phyloP scores from a whole-genome alignment of 1,284 basidiomycete genomes.

The Trichosporon sp. region DNA sequence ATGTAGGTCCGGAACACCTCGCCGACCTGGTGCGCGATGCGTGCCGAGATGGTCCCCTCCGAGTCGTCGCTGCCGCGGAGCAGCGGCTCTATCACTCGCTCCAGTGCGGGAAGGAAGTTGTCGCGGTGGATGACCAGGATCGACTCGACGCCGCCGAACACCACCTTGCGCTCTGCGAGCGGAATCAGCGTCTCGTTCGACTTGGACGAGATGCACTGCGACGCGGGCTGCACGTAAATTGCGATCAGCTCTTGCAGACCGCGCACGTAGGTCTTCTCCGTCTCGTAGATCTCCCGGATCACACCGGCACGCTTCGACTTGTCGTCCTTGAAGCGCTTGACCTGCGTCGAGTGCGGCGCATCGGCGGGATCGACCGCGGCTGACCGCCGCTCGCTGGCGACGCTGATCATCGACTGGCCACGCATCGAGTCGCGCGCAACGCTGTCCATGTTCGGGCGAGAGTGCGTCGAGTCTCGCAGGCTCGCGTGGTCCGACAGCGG shows the following conservation, averaged over 20 bases:
- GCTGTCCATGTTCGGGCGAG: background rate
- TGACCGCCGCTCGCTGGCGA: slow-evolving; percentile 20
- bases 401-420: slow-evolving; percentile 22
- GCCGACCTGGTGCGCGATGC: slow-evolving; percentile 74
- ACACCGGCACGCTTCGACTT: slow-evolving; percentile 70
- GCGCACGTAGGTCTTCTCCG: slow-evolving; percentile 91
- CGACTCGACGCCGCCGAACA: slow-evolving; percentile 86
- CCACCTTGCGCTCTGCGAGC: slow-evolving; percentile 73
- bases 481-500: background rate
- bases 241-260: slow-evolving; percentile 86
- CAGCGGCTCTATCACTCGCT: slow-evolving; percentile 64
- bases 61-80: slow-evolving; percentile 59
- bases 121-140: slow-evolving; percentile 87
- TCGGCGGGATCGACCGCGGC: slow-evolving; percentile 2
- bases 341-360: slow-evolving; percentile 49
- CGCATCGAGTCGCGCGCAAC: slow-evolving; percentile 7
- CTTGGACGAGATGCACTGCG: slow-evolving; percentile 58
- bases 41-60: slow-evolving; percentile 66
- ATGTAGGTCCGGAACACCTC: slow-evolving; percentile 86
- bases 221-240: slow-evolving; percentile 86
- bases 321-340: slow-evolving; percentile 83
- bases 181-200: slow-evolving; percentile 65
- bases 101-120: slow-evolving; percentile 83
- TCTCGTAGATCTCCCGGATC: slow-evolving; percentile 81
- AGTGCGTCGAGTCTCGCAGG: slow-evolving; percentile 9